These are phyloP conservation scores for Chytriomyces sp. DNA, from an alignment of 192 early-diverging fungal genomes.

Conservation along the genomic window DNA sequence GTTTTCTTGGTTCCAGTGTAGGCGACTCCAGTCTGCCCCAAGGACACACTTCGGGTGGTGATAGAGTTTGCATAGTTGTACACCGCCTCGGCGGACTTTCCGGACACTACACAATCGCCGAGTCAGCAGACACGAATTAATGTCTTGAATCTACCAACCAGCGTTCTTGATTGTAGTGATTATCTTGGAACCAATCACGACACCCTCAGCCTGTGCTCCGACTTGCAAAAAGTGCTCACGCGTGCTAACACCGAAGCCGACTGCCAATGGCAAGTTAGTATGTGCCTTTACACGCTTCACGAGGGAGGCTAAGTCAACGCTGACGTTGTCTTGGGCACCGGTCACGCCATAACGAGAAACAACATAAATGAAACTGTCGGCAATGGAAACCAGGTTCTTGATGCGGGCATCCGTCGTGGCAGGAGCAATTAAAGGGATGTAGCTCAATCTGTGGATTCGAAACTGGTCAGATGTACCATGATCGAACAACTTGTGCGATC, in stretches of 20 bases:
- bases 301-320: slow-evolving; percentile 68
- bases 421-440: slow-evolving; percentile 91
- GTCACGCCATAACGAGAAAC: slow-evolving; percentile 94
- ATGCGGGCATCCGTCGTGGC: slow-evolving; percentile 87
- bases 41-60: slow-evolving; percentile 42
- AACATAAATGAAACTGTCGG: slow-evolving; percentile 95
- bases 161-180: slow-evolving; percentile 76
- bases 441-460: slow-evolving; percentile 71
- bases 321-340: slow-evolving; percentile 73
- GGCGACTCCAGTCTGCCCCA: slow-evolving; percentile 18
- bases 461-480: slow-evolving; percentile 3
- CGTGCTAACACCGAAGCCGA: slow-evolving; percentile 95
- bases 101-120: slow-evolving; percentile 30
- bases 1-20: background rate
- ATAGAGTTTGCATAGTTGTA: slow-evolving; percentile 57
- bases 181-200: slow-evolving; percentile 93
- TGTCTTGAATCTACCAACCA: no score
- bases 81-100: slow-evolving; percentile 46
- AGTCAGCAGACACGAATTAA: background rate
- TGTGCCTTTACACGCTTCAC: slow-evolving; percentile 77
- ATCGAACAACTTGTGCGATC: background rate
- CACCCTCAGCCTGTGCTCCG: slow-evolving; percentile 87
- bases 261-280: slow-evolving; percentile 84
- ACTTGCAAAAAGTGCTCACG: slow-evolving; percentile 86
- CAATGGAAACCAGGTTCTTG: slow-evolving; percentile 71